Base-by-base conservation (phyloP, 2,329 filamentous ascomycete genomes). In the Nigrograna mackinnonii region DNA sequence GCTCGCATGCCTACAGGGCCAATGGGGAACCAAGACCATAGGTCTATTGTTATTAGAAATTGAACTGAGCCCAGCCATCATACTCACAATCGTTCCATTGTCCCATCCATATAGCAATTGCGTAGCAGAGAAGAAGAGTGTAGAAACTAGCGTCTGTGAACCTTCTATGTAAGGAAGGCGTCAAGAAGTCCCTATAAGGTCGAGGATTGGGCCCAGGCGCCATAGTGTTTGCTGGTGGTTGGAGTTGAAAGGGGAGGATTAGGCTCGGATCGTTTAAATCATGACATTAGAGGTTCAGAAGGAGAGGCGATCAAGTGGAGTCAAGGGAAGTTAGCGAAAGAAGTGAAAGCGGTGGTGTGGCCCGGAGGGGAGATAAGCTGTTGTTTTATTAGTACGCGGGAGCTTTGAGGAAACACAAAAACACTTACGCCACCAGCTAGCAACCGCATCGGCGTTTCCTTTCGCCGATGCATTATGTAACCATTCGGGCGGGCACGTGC, bases 11-110 rank as follows among this genome's bases (percentile, higher is more conserved):
- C 90, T 33, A 86, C 82, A 41, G 79, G 78, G 38, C 90, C 88
- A 28, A 96, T 58, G 18, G 91, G 91, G 54, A 95, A 90, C 87
- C 89, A 92, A 57, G 84, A 77, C 91, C 90, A 96, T 47, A 96
- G 73, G 37, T 83, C 89, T 92, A n/a, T n/a, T n/a, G n/a, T n/a
- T n/a, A n/a, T n/a, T n/a, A n/a, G n/a, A n/a, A n/a, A n/a, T n/a
- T n/a, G n/a, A n/a, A n/a, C n/a, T n/a, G n/a, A n/a, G n/a, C n/a
- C n/a, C n/a, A n/a, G n/a, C n/a, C n/a, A n/a, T n/a, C n/a, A 9
- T 9, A 16, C 26, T 17, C 16, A 5, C n/a, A 76, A 85, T 66
- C 67, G 34, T 85, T 85, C 55, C 79, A 78, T 76, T 79, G 76
- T 14, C 86, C 84, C 51, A 95, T 78, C 42, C 84, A 67, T 39